Percentiles rank a stretch among this genome's conserved stretches.
Conservation (phyloP, 345 rosid species). For the Crucihimalaya himalaica region DNA sequence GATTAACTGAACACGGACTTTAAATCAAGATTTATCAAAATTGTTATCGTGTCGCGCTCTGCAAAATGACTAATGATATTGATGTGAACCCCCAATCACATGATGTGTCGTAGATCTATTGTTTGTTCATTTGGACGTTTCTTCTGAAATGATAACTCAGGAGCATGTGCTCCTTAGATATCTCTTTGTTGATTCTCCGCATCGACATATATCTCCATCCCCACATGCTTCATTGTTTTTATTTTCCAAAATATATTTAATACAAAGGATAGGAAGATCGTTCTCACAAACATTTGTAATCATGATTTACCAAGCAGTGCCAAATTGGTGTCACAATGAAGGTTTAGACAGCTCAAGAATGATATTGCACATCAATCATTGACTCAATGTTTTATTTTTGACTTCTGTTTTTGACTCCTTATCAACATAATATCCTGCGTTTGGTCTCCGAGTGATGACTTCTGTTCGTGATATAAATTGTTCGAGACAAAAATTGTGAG, state of each 20-base stretch:
- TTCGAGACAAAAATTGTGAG: background rate
- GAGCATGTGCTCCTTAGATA: slow-evolving; percentile 35
- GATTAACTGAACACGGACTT: no score
- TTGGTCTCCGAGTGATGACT: slow-evolving; percentile 7
- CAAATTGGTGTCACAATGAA: background rate
- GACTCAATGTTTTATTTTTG: background rate
- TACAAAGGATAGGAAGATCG: background rate
- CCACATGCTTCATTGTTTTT: slow-evolving; percentile 26
- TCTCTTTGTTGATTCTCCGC: slow-evolving; percentile 44
- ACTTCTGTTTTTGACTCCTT: background rate
- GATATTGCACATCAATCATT: slow-evolving; percentile 8
- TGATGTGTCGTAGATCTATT: slow-evolving; percentile 29
- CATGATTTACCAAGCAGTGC: background rate
- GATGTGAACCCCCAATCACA: slow-evolving; percentile 23
- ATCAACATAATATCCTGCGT: background rate
- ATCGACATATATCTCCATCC: slow-evolving; percentile 29
- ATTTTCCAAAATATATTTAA: background rate
- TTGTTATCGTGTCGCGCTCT: background rate
- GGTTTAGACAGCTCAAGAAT: background rate
- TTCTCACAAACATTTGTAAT: background rate
- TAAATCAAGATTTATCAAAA: background rate
- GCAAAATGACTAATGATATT: background rate
- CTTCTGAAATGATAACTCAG: slow-evolving; percentile 9
- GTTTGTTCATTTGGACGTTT: slow-evolving; percentile 19
- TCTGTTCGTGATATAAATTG: background rate